Evolutionary conservation across 148 eudicot genomes (phyloP).

Genomic region (Amaranthus palmeri): DNA sequence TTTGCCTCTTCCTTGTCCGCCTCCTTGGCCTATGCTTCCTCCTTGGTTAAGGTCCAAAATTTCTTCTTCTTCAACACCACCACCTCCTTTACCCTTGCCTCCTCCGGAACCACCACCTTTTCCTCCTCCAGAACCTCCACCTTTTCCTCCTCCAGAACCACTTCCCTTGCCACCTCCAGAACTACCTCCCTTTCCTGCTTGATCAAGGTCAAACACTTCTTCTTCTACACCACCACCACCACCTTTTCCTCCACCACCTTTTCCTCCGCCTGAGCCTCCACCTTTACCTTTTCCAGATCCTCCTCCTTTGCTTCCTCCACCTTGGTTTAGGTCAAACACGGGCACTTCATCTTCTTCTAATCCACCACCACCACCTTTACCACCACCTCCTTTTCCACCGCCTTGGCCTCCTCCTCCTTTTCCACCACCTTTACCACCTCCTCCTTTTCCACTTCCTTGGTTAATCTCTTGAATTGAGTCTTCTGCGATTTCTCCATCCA

Average conservation of each 20-base stretch:
- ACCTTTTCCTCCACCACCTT: constrained; percentile 2
- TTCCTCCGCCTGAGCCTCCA: not conserved
- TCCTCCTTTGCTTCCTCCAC: not conserved
- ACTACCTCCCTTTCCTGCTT: constrained; percentile 21
- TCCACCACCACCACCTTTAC: constrained; percentile 11
- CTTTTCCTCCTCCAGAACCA: too few relatives aligned
- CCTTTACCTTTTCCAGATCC: not conserved
- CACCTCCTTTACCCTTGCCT: not conserved
- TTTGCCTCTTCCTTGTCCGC: not conserved
- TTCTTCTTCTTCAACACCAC: not conserved
- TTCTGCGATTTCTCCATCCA: too few relatives aligned
- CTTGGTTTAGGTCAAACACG: not conserved
- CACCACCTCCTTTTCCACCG: constrained; percentile 7
- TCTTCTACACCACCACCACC: not conserved
- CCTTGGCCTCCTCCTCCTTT: constrained; percentile 8
- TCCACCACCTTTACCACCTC: not conserved
- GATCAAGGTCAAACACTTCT: not conserved
- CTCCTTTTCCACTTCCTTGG: too few relatives aligned
- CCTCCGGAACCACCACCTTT: not conserved
- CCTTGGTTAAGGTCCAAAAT: not conserved
- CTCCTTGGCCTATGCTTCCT: not conserved
- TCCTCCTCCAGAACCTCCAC: not conserved
- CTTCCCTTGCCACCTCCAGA: constrained; percentile 14
- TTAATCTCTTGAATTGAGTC: too few relatives aligned
- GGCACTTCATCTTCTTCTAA: not conserved